phyloP scores from a whole-genome alignment of 2,329 filamentous ascomycete species.

The Lasiodiplodia sp. region DNA sequence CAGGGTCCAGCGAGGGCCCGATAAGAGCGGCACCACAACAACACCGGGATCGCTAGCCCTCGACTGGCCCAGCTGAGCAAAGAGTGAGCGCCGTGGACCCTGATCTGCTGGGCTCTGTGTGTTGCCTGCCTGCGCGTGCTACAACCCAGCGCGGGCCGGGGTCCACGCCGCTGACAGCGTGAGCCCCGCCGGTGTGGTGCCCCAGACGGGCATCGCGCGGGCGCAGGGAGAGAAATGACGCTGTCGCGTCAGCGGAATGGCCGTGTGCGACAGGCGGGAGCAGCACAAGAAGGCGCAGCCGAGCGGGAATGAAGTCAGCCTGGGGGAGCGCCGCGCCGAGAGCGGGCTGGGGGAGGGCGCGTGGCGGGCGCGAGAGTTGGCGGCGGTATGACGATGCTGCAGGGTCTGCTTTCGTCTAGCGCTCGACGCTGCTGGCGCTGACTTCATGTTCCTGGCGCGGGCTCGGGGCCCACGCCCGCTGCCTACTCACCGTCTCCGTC shows the following conservation, averaged over 20 bases:
- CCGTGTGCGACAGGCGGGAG: constrained; percentile 19
- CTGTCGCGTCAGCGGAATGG: constrained; percentile 11
- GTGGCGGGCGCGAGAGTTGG: background rate
- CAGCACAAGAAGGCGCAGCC: constrained; percentile 5
- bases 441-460: constrained; percentile 21
- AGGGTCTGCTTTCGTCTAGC: constrained; percentile 2
- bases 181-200: background rate
- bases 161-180: background rate
- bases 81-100: constrained; percentile 13
- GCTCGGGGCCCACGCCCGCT: background rate
- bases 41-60: background rate
- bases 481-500: background rate
- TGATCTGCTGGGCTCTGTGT: constrained; percentile 10
- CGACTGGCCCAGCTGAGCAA: background rate
- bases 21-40: constrained; percentile 9
- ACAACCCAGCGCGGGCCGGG: background rate
- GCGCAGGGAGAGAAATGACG: constrained; percentile 9
- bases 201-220: constrained; percentile 4
- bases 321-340: background rate
- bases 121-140: background rate
- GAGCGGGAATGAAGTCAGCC: constrained; percentile 9
- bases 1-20: constrained; percentile 10
- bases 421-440: background rate
- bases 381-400: constrained; percentile 15
- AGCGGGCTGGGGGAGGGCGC: background rate